Percentiles rank a stretch among this genome's conserved stretches.
Evolutionary conservation across 352 stramenopile genomes (phyloP).

Genomic region (Pythium aquatile): DNA sequence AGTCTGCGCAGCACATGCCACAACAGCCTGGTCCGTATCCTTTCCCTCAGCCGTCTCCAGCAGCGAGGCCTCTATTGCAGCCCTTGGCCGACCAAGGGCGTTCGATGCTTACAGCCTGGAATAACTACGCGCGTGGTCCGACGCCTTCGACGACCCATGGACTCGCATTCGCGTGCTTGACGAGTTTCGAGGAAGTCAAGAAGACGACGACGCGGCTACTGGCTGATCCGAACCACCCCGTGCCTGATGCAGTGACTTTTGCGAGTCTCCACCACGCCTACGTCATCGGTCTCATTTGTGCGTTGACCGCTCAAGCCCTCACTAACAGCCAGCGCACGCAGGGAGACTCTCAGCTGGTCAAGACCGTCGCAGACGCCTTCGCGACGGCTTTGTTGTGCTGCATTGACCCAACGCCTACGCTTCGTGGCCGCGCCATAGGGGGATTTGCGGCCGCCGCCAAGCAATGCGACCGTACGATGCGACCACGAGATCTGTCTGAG

Average conservation of each 20-base stretch:
- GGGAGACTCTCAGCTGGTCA: constrained; percentile 62
- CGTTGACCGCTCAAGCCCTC: constrained; percentile 73
- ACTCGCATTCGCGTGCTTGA: constrained; percentile 61
- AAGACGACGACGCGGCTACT: constrained; percentile 68
- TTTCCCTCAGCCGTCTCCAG: constrained; percentile 3
- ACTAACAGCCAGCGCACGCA: constrained; percentile 56
- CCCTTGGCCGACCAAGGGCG: constrained; percentile 61
- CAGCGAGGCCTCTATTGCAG: constrained; percentile 38
- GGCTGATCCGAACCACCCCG: constrained; percentile 38
- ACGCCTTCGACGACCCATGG: constrained; percentile 54
- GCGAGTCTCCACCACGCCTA: constrained; percentile 80
- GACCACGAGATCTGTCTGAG: constrained; percentile 55
- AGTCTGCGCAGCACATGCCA: not conserved
- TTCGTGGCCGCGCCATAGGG: constrained; percentile 50
- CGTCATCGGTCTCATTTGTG: constrained; percentile 75
- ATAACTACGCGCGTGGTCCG: constrained; percentile 55
- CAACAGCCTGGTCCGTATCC: not conserved
- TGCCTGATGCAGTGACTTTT: constrained; percentile 61
- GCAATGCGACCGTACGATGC: constrained; percentile 49
- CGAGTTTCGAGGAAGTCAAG: constrained; percentile 81
- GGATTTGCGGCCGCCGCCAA: constrained; percentile 60
- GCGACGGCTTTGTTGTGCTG: constrained; percentile 72
- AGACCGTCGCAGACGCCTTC: constrained; percentile 71
- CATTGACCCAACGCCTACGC: constrained; percentile 59
- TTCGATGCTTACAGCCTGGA: constrained; percentile 75